These are phyloP conservation scores for Blastobotrys attinorum DNA, from an alignment of 805 yeast genomes.

Conservation along the genomic window DNA sequence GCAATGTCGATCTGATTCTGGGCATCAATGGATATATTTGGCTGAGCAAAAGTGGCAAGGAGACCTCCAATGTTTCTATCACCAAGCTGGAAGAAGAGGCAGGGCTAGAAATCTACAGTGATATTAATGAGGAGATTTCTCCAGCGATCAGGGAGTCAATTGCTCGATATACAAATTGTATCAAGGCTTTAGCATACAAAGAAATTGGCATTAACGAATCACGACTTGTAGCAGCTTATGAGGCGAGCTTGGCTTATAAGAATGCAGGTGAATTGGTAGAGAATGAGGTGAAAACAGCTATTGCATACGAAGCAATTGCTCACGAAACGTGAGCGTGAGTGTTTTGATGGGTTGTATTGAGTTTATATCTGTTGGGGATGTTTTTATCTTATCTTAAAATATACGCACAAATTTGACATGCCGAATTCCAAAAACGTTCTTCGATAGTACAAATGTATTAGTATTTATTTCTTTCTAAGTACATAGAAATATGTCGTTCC, in stretches of 20 bases:
- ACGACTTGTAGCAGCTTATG: slow-evolving; percentile 74
- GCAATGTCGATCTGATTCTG: slow-evolving; percentile 80
- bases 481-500: slow-evolving; percentile 65
- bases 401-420: too few species aligned
- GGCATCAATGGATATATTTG: slow-evolving; percentile 96
- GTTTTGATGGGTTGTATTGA: not conserved
- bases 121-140: slow-evolving; percentile 69
- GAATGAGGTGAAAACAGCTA: slow-evolving; percentile 59
- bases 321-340: slow-evolving; percentile 18
- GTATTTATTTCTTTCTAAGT: slow-evolving; percentile 9
- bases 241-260: slow-evolving; percentile 74
- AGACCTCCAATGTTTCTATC: slow-evolving; percentile 42
- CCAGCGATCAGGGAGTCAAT: slow-evolving; percentile 60
- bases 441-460: too few species aligned
- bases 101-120: slow-evolving; percentile 92
- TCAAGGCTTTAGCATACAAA: slow-evolving; percentile 71
- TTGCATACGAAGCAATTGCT: slow-evolving; percentile 66
- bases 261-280: slow-evolving; percentile 65
- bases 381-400: too few species aligned
- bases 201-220: slow-evolving; percentile 83
- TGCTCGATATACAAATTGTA: slow-evolving; percentile 76
- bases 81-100: slow-evolving; percentile 80
- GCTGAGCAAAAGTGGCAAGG: slow-evolving; percentile 60
- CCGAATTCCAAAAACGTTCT: too few species aligned
- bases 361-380: too few species aligned